phyloP scores from a whole-genome alignment of 192 early-diverging fungal genomes.

The Linnemannia hyalina region DNA sequence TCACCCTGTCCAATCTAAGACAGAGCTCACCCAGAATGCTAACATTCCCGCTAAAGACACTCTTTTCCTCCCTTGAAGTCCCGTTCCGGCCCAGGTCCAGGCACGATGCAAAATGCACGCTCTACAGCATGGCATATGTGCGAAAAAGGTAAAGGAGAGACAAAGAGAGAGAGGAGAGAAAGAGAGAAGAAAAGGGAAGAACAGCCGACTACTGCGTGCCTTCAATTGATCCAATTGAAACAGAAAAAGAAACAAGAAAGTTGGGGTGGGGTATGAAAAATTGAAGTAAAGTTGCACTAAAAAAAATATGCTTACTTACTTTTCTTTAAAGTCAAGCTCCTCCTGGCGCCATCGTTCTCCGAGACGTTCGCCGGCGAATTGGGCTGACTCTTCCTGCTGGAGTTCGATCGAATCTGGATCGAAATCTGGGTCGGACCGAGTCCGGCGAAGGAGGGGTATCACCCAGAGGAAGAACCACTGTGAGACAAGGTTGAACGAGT shows the following conservation, averaged over 20 bases:
- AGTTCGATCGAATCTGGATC: slow-evolving; percentile 65
- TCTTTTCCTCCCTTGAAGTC: not conserved
- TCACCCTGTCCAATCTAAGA: not conserved
- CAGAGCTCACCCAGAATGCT: not conserved
- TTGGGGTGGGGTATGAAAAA: not conserved
- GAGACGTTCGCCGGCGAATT: slow-evolving; percentile 64
- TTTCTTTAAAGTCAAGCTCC: slow-evolving; percentile 52
- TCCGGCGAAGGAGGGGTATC: slow-evolving; percentile 62
- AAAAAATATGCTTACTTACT: slow-evolving; percentile 46
- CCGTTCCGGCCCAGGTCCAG: not conserved
- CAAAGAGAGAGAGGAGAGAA: not conserved
- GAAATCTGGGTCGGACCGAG: slow-evolving; percentile 52
- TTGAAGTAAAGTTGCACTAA: not conserved
- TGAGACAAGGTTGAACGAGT: slow-evolving; percentile 63
- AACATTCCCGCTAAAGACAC: not conserved
- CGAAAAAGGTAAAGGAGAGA: not conserved
- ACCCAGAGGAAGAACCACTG: slow-evolving; percentile 76
- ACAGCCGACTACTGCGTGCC: no score
- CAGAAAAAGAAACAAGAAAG: not conserved
- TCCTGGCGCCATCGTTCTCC: slow-evolving; percentile 63
- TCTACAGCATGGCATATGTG: not conserved
- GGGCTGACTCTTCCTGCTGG: slow-evolving; percentile 66
- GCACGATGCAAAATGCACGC: not conserved
- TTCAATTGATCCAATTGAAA: not conserved
- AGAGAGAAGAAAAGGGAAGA: not conserved